These are phyloP conservation scores for Zygoascus ofunaensis DNA, from an alignment of 805 yeast genomes.

Conservation along the genomic window DNA sequence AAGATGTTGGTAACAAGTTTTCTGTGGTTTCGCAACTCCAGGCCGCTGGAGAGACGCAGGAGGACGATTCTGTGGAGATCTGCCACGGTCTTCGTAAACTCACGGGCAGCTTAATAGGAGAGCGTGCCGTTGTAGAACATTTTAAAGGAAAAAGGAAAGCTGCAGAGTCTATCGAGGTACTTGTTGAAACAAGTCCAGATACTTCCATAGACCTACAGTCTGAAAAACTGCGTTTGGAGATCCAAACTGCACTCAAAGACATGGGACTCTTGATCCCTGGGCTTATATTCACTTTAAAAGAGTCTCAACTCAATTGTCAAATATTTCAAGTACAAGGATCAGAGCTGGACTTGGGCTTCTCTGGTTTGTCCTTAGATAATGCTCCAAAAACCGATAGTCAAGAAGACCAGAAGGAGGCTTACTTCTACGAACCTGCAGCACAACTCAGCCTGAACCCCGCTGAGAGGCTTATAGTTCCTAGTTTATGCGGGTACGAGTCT, in stretches of 20 bases:
- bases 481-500: slow-evolving; percentile 34
- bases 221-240: slow-evolving; percentile 3
- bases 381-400: neutral
- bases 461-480: slow-evolving; percentile 38
- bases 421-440: slow-evolving; percentile 1
- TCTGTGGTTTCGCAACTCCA: slow-evolving; percentile 7
- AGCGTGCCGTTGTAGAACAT: slow-evolving; percentile 41
- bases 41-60: neutral
- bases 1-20: neutral
- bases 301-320: slow-evolving; percentile 12
- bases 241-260: slow-evolving; percentile 33
- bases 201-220: neutral
- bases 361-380: neutral
- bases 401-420: neutral
- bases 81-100: slow-evolving; percentile 30
- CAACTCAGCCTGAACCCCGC: slow-evolving; percentile 25
- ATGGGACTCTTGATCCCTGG: slow-evolving; percentile 22
- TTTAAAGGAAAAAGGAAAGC: slow-evolving; percentile 40
- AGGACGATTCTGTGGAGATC: slow-evolving; percentile 22
- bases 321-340: slow-evolving; percentile 16
- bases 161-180: slow-evolving; percentile 31
- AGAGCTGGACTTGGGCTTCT: slow-evolving; percentile 23
- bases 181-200: slow-evolving; percentile 21
- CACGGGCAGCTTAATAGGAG: slow-evolving; percentile 41
- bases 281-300: slow-evolving; percentile 10